Base-by-base conservation (phyloP, 2,329 filamentous ascomycete genomes). In the Venturia nashicola region DNA sequence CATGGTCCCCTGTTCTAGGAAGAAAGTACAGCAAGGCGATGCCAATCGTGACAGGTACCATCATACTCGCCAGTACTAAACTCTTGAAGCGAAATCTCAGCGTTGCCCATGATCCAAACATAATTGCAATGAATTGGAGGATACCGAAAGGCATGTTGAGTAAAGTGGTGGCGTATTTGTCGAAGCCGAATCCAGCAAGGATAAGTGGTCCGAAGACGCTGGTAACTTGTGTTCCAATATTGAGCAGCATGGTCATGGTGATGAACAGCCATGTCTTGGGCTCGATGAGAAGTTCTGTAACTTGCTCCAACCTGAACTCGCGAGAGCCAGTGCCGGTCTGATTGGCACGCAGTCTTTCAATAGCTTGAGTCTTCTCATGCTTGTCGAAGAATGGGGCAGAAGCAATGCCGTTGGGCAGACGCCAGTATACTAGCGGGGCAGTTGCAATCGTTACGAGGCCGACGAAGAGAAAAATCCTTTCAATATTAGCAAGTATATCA, bases 61-160 rank as follows among this genome's bases (percentile, higher is more conserved):
- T 76, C 60, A 87, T 78, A 0, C 69, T 68, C 0, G 80, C 75
- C 11, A 89, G 74, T 20, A 87, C 74, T 3, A 73, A 73, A 0
- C 80, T 82, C 73, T 89, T 89, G 67, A 83, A 70, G 0, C 79
- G 79, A 42, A 80, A 79, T 14, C 78, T 81, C 64, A 83, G 80
- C 0, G 84, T 84, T 0, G 84, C 77, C 67, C 79, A 87, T 0
- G 85, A 84, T 0, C 69, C 68, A 8, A 61, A 20, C 32, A 71
- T 64, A 5, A 70, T 71, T 16, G 68, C 69, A 0, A 70, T 14
- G 64, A 66, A 65, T 61, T 65, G 63, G 32, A 65, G 43, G 0
- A 79, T 80, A 0, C 86, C 86, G 65, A 88, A 88, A 0, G 86
- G 86, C 67, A 88, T 88, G 70, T 86, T 88, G 20, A 88, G 77